phyloP scores from a whole-genome alignment of 139 green algal genomes.

The Picochlorum sp. region DNA sequence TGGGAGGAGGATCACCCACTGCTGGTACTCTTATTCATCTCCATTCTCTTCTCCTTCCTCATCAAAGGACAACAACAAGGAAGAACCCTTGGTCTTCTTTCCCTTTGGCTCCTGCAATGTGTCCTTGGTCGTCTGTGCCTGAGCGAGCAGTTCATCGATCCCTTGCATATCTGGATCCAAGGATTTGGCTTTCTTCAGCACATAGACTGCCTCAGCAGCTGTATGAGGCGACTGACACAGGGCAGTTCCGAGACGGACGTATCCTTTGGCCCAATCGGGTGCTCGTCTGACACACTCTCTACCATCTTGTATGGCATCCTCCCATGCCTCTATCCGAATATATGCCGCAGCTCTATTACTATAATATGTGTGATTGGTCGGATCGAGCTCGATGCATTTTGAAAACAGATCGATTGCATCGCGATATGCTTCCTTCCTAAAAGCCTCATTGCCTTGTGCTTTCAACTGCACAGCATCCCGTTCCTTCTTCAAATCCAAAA shows the following conservation, averaged over 20 bases:
- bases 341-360: slow-evolving; percentile 69
- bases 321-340: slow-evolving; percentile 36
- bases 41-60: too few relatives aligned
- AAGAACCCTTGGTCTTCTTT: too few relatives aligned
- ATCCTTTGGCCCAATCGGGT: slow-evolving; percentile 45
- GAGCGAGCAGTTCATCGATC: neutral
- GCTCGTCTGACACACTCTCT: slow-evolving; percentile 20
- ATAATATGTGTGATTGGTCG: slow-evolving; percentile 60
- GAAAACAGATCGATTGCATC: slow-evolving; percentile 55
- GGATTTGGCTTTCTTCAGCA: neutral
- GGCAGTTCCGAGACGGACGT: slow-evolving; percentile 31
- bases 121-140: neutral
- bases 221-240: slow-evolving; percentile 20
- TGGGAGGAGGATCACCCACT: too few relatives aligned
- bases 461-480: slow-evolving; percentile 51
- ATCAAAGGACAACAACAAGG: too few relatives aligned
- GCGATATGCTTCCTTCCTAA: slow-evolving; percentile 39
- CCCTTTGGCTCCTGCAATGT: neutral
- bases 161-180: neutral
- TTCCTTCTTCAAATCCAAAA: slow-evolving; percentile 26
- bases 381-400: slow-evolving; percentile 66
- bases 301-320: slow-evolving; percentile 50
- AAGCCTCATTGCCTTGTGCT: slow-evolving; percentile 63
- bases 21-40: too few relatives aligned
- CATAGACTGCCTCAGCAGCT: neutral